phyloP scores from a whole-genome alignment of 2,329 filamentous ascomycete species.

The Pyricularia grisea region DNA sequence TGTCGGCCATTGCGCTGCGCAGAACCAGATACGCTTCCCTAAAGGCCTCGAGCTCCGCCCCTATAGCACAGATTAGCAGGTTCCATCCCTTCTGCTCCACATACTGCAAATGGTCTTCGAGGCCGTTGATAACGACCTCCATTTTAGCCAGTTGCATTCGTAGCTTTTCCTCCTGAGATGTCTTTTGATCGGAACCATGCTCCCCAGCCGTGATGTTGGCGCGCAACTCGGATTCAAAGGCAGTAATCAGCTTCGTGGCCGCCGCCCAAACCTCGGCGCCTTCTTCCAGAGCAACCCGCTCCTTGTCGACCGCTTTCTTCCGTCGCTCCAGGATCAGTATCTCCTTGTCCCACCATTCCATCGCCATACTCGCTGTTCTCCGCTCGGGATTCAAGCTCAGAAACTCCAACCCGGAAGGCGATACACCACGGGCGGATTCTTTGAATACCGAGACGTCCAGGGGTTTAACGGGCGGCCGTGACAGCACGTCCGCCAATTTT shows the following conservation, averaged over 20 bases:
- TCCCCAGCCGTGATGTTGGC: conserved; percentile 34
- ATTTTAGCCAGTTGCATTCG: conserved; percentile 43
- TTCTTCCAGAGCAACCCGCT: conserved; percentile 56
- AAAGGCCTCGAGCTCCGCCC: conserved; percentile 42
- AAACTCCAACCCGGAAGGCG: conserved; percentile 41
- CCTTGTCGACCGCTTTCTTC: conserved; percentile 46
- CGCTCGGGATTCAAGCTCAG: conserved; percentile 52
- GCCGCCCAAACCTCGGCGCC: conserved; percentile 59
- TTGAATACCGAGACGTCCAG: conserved; percentile 28
- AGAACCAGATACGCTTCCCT: conserved; percentile 21
- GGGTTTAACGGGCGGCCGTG: conserved; percentile 43
- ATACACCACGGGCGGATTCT: conserved; percentile 13
- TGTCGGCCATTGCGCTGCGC: conserved; percentile 17
- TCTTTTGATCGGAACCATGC: conserved; percentile 8
- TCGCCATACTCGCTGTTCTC: conserved; percentile 61
- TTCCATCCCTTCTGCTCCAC: conserved; percentile 62
- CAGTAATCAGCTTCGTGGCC: conserved; percentile 46
- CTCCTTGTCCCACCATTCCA: conserved; percentile 61
- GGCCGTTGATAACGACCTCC: conserved; percentile 39
- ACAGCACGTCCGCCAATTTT: conserved; percentile 50
- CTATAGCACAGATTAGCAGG: conserved; percentile 64
- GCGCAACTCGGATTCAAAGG: conserved; percentile 58
- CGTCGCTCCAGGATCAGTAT: conserved; percentile 43
- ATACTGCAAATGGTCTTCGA: conserved; percentile 43
- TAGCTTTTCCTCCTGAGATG: conserved; percentile 10